Conservation (phyloP, 1,284 basidiomycete genomes). For the Papiliotrema terrestris region DNA sequence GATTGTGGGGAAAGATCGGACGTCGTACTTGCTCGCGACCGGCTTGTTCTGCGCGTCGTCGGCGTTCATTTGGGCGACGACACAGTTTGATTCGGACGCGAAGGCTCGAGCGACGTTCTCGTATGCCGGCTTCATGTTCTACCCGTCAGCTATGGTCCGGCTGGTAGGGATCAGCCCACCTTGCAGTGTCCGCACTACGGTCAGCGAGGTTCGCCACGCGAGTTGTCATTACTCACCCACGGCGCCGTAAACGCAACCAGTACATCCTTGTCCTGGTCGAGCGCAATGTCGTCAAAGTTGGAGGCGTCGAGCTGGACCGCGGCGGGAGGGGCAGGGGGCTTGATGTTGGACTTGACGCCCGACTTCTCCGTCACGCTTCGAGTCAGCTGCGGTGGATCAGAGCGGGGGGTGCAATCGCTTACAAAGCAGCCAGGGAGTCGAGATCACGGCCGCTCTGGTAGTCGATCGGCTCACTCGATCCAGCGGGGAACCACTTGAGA, state of each 20-base stretch:
- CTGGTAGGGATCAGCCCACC: constrained; percentile 10
- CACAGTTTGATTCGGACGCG: constrained; percentile 69
- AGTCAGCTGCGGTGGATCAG: not conserved
- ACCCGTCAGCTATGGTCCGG: not conserved
- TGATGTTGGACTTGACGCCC: constrained; percentile 78
- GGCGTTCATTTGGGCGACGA: constrained; percentile 87
- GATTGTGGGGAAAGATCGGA: constrained; percentile 80
- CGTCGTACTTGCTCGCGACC: constrained; percentile 68
- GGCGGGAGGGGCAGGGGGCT: constrained; percentile 73
- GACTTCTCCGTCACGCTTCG: constrained; percentile 68
- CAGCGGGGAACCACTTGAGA: constrained; percentile 80
- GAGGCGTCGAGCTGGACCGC: constrained; percentile 65
- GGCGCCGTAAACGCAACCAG: constrained; percentile 84
- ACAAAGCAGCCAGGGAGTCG: constrained; percentile 72
- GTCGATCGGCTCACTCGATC: constrained; percentile 60
- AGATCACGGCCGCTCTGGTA: constrained; percentile 80
- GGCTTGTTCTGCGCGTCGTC: constrained; percentile 76
- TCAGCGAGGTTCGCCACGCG: not conserved
- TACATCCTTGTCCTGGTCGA: constrained; percentile 73
- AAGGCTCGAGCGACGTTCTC: constrained; percentile 81
- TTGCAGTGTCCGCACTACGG: constrained; percentile 58
- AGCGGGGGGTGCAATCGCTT: constrained; percentile 31
- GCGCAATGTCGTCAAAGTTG: constrained; percentile 71
- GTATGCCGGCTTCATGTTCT: constrained; percentile 79
- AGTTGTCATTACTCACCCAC: constrained; percentile 42